phyloP scores from a whole-genome alignment of 306 rosid genomes.

The Macrotyloma uniflorum region DNA sequence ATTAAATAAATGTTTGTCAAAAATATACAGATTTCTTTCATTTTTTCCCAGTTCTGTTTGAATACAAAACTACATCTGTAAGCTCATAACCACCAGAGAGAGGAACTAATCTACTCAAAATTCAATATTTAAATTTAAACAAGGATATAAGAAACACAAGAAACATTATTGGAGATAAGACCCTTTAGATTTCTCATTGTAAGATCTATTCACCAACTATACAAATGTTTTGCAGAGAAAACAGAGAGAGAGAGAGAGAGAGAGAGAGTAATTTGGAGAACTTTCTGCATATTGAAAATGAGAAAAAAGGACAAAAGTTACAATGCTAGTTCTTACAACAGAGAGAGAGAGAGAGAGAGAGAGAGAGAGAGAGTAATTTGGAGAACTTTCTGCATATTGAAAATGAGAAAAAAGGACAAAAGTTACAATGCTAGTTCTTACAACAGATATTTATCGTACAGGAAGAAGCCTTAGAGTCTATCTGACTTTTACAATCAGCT shows the following conservation, averaged over 20 bases:
- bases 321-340: not conserved
- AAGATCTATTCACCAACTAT: not conserved
- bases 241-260: not conserved
- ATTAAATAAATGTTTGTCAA: not conserved
- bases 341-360: no score
- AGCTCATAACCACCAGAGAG: constrained; percentile 14
- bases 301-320: not conserved
- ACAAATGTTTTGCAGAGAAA: not conserved
- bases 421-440: not conserved
- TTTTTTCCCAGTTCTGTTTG: constrained; percentile 18
- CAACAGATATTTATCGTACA: no score
- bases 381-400: not conserved
- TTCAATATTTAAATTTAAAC: not conserved
- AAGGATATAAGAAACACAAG: not conserved
- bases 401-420: not conserved
- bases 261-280: not conserved
- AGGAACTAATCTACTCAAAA: constrained; percentile 19
- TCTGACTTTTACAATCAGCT: not conserved
- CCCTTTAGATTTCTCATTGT: constrained; percentile 8
- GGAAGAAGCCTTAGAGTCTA: no score
- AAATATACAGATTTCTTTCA: constrained; percentile 13
- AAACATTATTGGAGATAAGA: not conserved
- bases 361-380: not conserved
- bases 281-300: not conserved
- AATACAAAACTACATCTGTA: not conserved